A percentile compares a stretch with the other conserved stretches of the same genome.
These are phyloP conservation scores for Peronospora destructor DNA, from an alignment of 352 stramenopile genomes.

Conservation along the genomic window DNA sequence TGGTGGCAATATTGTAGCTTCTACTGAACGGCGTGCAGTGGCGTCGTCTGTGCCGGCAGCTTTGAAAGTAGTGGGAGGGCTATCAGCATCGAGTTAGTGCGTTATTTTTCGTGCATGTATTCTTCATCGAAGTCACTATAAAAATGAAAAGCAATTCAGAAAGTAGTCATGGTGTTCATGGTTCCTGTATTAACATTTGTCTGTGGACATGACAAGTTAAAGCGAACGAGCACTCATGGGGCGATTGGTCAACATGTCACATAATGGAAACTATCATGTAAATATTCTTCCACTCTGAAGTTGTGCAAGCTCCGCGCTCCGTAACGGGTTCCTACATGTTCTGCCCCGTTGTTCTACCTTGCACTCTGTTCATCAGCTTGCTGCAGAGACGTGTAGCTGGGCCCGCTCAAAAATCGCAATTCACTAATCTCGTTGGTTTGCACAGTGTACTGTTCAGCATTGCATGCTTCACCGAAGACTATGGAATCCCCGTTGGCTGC, in stretches of 20 bases:
- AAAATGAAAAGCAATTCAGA: not conserved
- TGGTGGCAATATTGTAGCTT: not conserved
- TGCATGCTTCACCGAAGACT: constrained; percentile 10
- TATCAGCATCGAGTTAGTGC: not conserved
- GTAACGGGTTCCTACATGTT: not conserved
- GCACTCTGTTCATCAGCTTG: not conserved
- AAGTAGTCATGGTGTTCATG: not conserved
- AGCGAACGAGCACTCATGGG: constrained; percentile 21
- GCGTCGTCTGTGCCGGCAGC: not conserved
- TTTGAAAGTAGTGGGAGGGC: not conserved
- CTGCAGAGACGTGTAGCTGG: constrained; percentile 22
- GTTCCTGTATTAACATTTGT: not conserved
- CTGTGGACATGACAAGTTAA: constrained; percentile 2
- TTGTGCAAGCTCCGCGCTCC: not conserved
- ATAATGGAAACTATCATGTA: not conserved
- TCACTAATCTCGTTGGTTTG: constrained; percentile 40
- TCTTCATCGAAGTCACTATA: not conserved
- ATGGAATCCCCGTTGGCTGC: constrained; percentile 3
- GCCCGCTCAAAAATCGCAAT: constrained; percentile 40
- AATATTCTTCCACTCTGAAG: not conserved
- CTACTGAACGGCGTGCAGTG: not conserved
- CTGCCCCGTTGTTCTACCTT: not conserved
- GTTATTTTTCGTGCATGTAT: not conserved
- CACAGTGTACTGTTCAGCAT: constrained; percentile 9
- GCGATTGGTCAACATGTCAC: not conserved